Evolutionary conservation across 169 alveolate genomes (phyloP), one percentile per base, ranked within the genome.

Genomic region (Plasmodium cynomolgi): DNA sequence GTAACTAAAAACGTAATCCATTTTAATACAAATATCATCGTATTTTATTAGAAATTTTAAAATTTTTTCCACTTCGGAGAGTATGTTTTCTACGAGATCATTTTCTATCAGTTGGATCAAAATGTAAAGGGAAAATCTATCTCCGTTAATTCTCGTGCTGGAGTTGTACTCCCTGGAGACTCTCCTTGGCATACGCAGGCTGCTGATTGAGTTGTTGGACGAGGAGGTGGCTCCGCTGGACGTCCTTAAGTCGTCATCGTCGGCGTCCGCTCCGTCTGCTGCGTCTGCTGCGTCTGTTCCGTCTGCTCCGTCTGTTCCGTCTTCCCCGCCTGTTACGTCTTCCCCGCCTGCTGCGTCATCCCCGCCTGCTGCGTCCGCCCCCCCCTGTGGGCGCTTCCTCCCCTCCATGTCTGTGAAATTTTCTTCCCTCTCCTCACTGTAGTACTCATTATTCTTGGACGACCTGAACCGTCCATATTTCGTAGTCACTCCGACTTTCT

Each of bases 1-100:
- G 62, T 91, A 91, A 50, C 77, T 91, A 44, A 81, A 81, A 2
- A 81, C 92, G 56, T 81, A 82, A 39, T 81, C 92, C 2, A 72
- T 71, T 72, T 91, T 44, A 1, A 47, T 79, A 81, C 85, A 91
- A n/a, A 72, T 37, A 2, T 73, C 92, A 82, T 91, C 85, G 47
- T 81, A 82, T 68, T 91, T 91, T 0, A 91, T 82, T 81, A 91
- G 34, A 6, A 91, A 91, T 33, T 91, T 91, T 9, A 91, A 20
- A 23, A 91, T 91, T 50, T 23, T 91, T n/a, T 91, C 95, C 2
- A 91, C 74, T 58, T 91, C 95, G 15, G 20, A 15, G 72, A 91
- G 74, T n/a, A 91, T 81, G 47, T 91, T 81, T 47, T 91, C 95
- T 6, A 81, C 34, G 17, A 91, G 44, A 31, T 91, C 95, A 72